Evolutionary conservation across 1,284 basidiomycete genomes (phyloP).

Genomic region (Rhodotorula sp.): DNA sequence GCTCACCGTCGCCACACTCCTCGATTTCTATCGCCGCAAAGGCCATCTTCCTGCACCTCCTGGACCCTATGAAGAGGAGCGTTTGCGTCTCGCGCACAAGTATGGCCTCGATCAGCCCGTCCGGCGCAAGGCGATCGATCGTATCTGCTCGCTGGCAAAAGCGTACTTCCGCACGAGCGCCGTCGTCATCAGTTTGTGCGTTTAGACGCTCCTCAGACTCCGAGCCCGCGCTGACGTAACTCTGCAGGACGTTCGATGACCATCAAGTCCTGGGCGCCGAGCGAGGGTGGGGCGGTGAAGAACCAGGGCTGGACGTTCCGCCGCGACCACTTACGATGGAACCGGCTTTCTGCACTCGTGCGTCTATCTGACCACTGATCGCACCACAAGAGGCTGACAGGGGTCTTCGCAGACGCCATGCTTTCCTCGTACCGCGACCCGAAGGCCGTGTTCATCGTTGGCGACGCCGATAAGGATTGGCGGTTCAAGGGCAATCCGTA

Average conservation of each 20-base stretch:
- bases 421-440: conserved; percentile 19
- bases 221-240: neutral
- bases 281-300: conserved; percentile 18
- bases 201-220: neutral
- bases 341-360: conserved; percentile 28
- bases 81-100: conserved; percentile 23
- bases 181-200: conserved; percentile 29
- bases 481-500: conserved; percentile 29
- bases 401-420: conserved; percentile 16
- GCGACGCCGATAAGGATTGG: conserved; percentile 31
- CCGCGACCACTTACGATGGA: conserved; percentile 14
- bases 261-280: conserved; percentile 34
- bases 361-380: neutral
- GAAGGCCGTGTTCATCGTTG: conserved; percentile 25
- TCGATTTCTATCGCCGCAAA: conserved; percentile 20
- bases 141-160: conserved; percentile 33
- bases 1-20: conserved; percentile 10
- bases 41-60: conserved; percentile 24
- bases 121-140: conserved; percentile 27
- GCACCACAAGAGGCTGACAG: neutral
- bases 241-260: conserved; percentile 21
- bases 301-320: conserved; percentile 19
- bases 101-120: conserved; percentile 29
- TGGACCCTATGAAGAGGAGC: conserved; percentile 23
- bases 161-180: conserved; percentile 26